Evolutionary conservation across 106 monocot genomes (phyloP).

Genomic region (Acorus gramineus): DNA sequence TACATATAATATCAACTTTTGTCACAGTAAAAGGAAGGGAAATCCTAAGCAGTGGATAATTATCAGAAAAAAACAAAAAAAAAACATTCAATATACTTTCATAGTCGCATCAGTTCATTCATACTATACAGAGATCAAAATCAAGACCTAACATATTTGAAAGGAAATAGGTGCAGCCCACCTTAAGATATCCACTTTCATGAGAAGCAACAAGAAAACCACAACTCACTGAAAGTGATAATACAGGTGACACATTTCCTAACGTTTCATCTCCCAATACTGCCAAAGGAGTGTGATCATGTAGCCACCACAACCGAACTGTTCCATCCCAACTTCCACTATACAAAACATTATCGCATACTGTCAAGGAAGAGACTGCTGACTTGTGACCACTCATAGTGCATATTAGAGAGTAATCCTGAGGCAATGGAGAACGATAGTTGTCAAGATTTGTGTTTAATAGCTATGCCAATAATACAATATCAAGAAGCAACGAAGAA

Average conservation of each 20-base stretch:
- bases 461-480: too few relatives aligned
- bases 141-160: too few relatives aligned
- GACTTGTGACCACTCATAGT: conserved; percentile 83
- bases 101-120: too few relatives aligned
- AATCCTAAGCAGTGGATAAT: too few relatives aligned
- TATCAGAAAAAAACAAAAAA: neutral
- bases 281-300: conserved; percentile 59
- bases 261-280: conserved; percentile 40
- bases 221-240: conserved; percentile 45
- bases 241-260: conserved; percentile 31
- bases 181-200: conserved; percentile 81
- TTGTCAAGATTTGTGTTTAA: too few relatives aligned
- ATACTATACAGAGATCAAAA: too few relatives aligned
- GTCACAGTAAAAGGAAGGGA: too few relatives aligned
- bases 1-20: too few relatives aligned
- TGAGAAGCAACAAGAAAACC: conserved; percentile 49
- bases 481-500: too few relatives aligned
- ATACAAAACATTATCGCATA: conserved; percentile 66
- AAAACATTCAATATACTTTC: neutral
- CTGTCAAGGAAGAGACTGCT: conserved; percentile 63
- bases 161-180: conserved; percentile 1
- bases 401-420: conserved; percentile 67
- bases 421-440: neutral
- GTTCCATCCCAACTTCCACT: conserved; percentile 99
- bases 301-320: conserved; percentile 76